Conservation (phyloP, 106 monocot species). For the Platanthera zijinensis region DNA sequence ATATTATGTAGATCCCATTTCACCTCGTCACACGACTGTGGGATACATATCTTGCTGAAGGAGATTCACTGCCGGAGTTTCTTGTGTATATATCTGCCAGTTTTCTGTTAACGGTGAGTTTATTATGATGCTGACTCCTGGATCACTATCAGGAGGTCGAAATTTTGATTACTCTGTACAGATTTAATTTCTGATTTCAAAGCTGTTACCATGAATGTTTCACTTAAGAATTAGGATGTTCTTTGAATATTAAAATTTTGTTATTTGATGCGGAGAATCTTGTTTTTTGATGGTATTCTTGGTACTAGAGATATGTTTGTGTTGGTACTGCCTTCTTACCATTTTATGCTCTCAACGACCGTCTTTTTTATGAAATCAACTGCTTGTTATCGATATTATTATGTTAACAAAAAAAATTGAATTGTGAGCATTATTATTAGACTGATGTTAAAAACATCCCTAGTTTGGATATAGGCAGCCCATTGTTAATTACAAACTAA, state of each 20-base stretch:
- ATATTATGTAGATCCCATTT: slow-evolving; percentile 68
- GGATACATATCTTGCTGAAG: slow-evolving; percentile 99
- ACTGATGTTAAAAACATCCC: no score
- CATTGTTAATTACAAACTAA: no score
- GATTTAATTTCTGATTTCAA: background rate
- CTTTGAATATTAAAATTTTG: background rate
- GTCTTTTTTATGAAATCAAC: background rate
- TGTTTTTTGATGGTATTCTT: background rate
- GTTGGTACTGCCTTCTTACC: background rate
- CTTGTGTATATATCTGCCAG: slow-evolving; percentile 98
- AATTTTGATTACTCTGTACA: background rate
- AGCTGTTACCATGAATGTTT: background rate
- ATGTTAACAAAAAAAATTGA: background rate
- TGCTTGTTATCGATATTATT: background rate
- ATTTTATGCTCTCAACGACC: background rate
- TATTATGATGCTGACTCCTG: background rate
- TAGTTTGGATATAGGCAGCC: no score
- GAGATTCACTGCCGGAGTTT: slow-evolving; percentile 93
- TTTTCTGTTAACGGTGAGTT: slow-evolving; percentile 83
- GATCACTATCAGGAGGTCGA: background rate
- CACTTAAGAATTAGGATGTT: background rate
- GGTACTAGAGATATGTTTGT: background rate
- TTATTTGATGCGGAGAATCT: background rate
- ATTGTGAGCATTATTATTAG: no score
- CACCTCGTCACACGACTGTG: slow-evolving; percentile 86